A percentile compares a stretch with the other conserved stretches of the same genome.
These are phyloP conservation scores for Brassica juncea DNA, from an alignment of 345 rosid species.

Conservation along the genomic window DNA sequence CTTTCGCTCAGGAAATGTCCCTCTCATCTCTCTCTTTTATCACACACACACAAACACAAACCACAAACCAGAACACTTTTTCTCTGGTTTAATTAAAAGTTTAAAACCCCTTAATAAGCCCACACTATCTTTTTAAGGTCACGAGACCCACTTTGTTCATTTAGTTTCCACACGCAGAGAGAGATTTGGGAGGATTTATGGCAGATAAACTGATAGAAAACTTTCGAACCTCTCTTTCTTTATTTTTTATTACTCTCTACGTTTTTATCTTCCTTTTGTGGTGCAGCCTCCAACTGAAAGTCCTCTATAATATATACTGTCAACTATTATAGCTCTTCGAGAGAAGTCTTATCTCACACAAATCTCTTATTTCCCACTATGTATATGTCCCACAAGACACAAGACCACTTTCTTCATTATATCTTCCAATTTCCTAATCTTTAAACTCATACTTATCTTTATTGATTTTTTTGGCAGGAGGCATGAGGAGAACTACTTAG, in stretches of 20 bases:
- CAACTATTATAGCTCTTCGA: constrained; percentile 43
- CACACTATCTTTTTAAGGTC: constrained; percentile 60
- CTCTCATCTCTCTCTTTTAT: constrained; percentile 45
- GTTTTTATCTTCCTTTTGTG: constrained; percentile 32
- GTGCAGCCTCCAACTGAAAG: constrained; percentile 81
- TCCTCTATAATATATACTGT: constrained; percentile 51
- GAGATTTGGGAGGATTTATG: constrained; percentile 52
- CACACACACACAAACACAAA: constrained; percentile 3
- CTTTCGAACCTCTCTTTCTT: constrained; percentile 65
- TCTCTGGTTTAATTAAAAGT: constrained; percentile 24
- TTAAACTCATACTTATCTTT: constrained; percentile 3
- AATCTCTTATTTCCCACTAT: constrained; percentile 42
- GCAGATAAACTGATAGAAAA: constrained; percentile 90
- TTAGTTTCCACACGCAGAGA: constrained; percentile 40
- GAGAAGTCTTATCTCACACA: constrained; percentile 53
- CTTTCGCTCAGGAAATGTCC: constrained; percentile 49
- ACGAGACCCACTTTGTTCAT: constrained; percentile 69
- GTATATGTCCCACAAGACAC: constrained; percentile 27
- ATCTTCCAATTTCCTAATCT: constrained; percentile 28
- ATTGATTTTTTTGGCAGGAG: constrained; percentile 54
- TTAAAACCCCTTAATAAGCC: constrained; percentile 22
- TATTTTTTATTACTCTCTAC: constrained; percentile 57
- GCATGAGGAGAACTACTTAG: constrained; percentile 71
- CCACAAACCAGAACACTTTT: constrained; percentile 26
- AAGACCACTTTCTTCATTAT: constrained; percentile 21